These are phyloP conservation scores for Pythium rishiriense DNA, from an alignment of 352 stramenopile species.

Conservation along the genomic window DNA sequence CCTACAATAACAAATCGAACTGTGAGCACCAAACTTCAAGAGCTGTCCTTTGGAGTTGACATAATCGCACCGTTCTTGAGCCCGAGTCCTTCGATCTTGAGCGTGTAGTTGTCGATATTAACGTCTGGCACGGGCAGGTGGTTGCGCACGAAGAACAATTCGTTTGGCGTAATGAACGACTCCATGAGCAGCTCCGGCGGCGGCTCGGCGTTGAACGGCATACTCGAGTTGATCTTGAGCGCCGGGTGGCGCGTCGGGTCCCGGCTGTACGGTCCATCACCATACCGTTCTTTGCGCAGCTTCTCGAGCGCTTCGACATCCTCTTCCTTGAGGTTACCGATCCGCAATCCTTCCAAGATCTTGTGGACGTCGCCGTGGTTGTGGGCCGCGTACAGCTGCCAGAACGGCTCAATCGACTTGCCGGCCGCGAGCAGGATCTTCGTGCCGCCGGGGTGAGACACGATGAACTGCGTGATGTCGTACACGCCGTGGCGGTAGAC, in stretches of 20 bases:
- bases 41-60: background rate
- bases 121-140: constrained; percentile 96
- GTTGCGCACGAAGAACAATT: constrained; percentile 98
- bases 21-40: background rate
- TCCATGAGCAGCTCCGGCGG: constrained; percentile 91
- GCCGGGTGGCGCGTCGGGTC: constrained; percentile 89
- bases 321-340: constrained; percentile 89
- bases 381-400: constrained; percentile 96
- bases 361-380: constrained; percentile 91
- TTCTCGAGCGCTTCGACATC: constrained; percentile 88
- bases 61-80: constrained; percentile 34
- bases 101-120: constrained; percentile 53
- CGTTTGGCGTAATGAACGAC: constrained; percentile 95
- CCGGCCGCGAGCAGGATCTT: constrained; percentile 90
- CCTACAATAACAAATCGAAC: background rate
- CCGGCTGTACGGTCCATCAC: constrained; percentile 91
- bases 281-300: constrained; percentile 79
- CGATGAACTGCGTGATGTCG: constrained; percentile 97
- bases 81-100: constrained; percentile 72
- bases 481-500: constrained; percentile 95
- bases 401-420: constrained; percentile 91
- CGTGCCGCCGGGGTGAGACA: constrained; percentile 90
- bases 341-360: constrained; percentile 90
- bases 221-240: constrained; percentile 92
- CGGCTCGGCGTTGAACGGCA: constrained; percentile 96